phyloP scores from a whole-genome alignment of 2,329 filamentous ascomycete genomes.

The Boeremia lycopersici region DNA sequence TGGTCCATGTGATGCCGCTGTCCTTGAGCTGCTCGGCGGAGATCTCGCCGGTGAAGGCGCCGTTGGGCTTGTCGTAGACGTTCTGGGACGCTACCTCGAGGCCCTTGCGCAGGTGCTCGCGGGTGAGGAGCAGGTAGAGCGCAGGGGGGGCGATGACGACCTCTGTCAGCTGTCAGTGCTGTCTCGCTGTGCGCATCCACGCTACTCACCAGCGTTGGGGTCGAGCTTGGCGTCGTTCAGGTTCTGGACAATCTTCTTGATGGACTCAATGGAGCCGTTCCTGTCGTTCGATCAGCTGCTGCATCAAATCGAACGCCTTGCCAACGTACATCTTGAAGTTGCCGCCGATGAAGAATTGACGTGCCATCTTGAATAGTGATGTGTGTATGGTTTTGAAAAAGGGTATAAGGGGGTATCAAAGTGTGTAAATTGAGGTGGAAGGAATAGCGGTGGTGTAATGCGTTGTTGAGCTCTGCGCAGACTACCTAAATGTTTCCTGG shows the following conservation, averaged over 20 bases:
- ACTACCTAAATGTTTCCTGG: conserved; percentile 31
- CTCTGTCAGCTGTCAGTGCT: conserved; percentile 62
- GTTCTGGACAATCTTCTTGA: conserved; percentile 88
- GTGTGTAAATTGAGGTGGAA: conserved; percentile 7
- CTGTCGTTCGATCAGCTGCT: conserved; percentile 54
- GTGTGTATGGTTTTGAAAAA: conserved; percentile 1
- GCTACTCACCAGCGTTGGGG: conserved; percentile 70
- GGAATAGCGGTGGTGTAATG: conserved; percentile 30
- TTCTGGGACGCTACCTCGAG: conserved; percentile 94
- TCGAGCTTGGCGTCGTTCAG: conserved; percentile 86
- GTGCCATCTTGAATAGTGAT: conserved; percentile 72
- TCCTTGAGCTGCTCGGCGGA: conserved; percentile 90
- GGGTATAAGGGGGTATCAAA: conserved; percentile 12
- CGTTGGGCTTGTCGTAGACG: conserved; percentile 95
- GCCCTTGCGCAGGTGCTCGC: conserved; percentile 74
- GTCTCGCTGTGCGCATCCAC: background rate
- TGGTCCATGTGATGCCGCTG: conserved; percentile 83
- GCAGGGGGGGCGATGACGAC: conserved; percentile 91
- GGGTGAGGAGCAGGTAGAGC: conserved; percentile 87
- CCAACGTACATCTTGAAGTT: conserved; percentile 95
- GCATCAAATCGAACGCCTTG: conserved; percentile 14
- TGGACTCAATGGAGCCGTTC: conserved; percentile 91
- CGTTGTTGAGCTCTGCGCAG: conserved; percentile 36
- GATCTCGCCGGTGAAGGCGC: conserved; percentile 97
- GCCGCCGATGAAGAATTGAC: conserved; percentile 96